These are phyloP conservation scores for Cercospora sp. DNA, from an alignment of 2,329 filamentous ascomycete species.

Conservation along the genomic window DNA sequence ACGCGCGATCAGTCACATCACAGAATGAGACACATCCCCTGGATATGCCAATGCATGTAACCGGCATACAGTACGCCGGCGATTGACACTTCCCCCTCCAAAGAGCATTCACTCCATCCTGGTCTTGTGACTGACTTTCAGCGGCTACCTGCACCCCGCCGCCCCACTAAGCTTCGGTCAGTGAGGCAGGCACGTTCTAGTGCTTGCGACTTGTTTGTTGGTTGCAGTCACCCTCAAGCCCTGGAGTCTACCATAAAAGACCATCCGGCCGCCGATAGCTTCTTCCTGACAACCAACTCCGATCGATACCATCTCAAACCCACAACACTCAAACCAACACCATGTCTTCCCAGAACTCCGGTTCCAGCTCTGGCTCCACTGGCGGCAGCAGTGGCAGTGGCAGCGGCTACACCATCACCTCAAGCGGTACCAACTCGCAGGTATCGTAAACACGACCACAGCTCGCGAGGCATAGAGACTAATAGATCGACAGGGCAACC, in stretches of 20 bases:
- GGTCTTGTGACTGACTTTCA: neutral
- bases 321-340: neutral
- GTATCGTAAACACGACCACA: constrained; percentile 41
- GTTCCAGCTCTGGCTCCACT: constrained; percentile 4
- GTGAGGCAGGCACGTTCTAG: neutral
- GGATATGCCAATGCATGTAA: neutral
- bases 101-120: neutral
- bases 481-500: constrained; percentile 57
- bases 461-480: neutral
- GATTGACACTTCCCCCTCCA: neutral
- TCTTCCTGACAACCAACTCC: neutral
- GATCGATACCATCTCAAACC: neutral
- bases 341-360: constrained; percentile 20
- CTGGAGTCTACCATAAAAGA: neutral
- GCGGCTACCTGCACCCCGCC: neutral
- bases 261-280: neutral
- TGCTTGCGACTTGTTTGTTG: neutral
- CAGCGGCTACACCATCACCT: constrained; percentile 50
- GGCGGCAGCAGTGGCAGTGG: constrained; percentile 30
- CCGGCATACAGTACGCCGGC: neutral
- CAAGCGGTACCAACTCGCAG: constrained; percentile 62
- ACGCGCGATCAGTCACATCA: neutral
- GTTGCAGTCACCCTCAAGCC: neutral
- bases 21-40: neutral
- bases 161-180: neutral